Evolutionary conservation across 306 rosid genomes (phyloP).

Genomic region (Cucumis hystrix): DNA sequence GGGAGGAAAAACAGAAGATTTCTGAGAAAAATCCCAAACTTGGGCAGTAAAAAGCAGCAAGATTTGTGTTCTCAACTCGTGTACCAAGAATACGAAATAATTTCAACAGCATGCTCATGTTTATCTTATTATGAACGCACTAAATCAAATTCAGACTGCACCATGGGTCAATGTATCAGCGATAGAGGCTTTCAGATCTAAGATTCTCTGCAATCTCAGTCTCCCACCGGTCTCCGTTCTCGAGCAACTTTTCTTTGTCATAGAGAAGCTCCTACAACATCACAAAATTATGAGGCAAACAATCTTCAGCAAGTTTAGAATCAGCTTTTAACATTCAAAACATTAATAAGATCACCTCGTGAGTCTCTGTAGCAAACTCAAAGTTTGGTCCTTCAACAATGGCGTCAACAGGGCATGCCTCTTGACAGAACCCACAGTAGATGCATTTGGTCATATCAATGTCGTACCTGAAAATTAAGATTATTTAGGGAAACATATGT

Average conservation of each 20-base stretch:
- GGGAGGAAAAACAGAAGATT: background rate
- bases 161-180: slow-evolving; percentile 29
- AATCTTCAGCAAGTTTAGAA: background rate
- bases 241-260: slow-evolving; percentile 96
- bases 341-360: slow-evolving; percentile 38
- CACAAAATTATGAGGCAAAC: background rate
- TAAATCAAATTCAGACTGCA: slow-evolving; percentile 8
- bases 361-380: slow-evolving; percentile 91
- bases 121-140: slow-evolving; percentile 18
- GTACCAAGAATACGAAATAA: background rate
- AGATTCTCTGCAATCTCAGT: slow-evolving; percentile 95
- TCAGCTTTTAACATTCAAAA: background rate
- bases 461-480: slow-evolving; percentile 61
- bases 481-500: background rate
- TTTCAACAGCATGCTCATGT: slow-evolving; percentile 10
- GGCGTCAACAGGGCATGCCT: slow-evolving; percentile 99
- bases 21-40: background rate
- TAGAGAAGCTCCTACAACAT: slow-evolving; percentile 80
- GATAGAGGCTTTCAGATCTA: slow-evolving; percentile 92
- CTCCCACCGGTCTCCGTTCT: slow-evolving; percentile 99
- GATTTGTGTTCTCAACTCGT: background rate
- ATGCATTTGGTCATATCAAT: slow-evolving; percentile 99
- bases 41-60: background rate
- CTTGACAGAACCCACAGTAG: slow-evolving; percentile 99
- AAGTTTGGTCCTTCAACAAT: slow-evolving; percentile 99